These are phyloP conservation scores for Carex cristatella DNA, from an alignment of 176 grass and related monocot species.

Conservation along the genomic window DNA sequence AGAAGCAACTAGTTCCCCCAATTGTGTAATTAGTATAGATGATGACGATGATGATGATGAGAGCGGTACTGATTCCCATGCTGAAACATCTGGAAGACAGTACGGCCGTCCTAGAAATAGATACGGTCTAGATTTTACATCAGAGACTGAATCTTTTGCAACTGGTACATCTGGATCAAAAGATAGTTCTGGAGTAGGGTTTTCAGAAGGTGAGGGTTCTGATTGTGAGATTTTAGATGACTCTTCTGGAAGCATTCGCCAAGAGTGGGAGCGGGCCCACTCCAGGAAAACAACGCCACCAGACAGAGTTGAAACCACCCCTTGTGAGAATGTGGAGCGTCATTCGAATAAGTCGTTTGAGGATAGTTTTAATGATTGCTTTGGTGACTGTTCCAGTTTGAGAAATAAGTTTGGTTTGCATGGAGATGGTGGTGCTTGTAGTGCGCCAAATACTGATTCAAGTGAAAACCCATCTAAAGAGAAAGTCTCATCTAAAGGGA, in stretches of 20 bases:
- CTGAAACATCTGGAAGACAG: neutral
- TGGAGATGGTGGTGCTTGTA: constrained; percentile 21
- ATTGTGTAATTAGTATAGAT: constrained; percentile 73
- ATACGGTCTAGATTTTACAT: constrained; percentile 43
- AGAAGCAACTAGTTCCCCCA: constrained; percentile 20
- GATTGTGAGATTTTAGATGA: constrained; percentile 86
- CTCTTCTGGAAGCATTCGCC: constrained; percentile 33
- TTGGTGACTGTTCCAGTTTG: neutral
- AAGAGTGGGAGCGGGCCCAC: constrained; percentile 73
- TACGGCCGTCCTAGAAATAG: constrained; percentile 33
- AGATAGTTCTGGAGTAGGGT: constrained; percentile 2
- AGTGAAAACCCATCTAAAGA: constrained; percentile 9
- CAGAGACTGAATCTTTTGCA: constrained; percentile 34
- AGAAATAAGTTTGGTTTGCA: constrained; percentile 15
- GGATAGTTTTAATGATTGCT: constrained; percentile 7
- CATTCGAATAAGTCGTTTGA: constrained; percentile 15
- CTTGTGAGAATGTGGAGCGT: constrained; percentile 5
- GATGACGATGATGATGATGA: constrained; percentile 61
- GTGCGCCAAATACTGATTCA: constrained; percentile 17
- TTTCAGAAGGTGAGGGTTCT: constrained; percentile 26
- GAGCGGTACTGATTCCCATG: neutral
- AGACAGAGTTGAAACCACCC: neutral
- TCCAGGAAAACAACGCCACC: constrained; percentile 37
- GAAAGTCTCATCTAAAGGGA: constrained; percentile 9
- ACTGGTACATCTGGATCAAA: constrained; percentile 31